Evolutionary conservation across 2,329 filamentous ascomycete species (phyloP).

Genomic region (Aaosphaeria arxii): DNA sequence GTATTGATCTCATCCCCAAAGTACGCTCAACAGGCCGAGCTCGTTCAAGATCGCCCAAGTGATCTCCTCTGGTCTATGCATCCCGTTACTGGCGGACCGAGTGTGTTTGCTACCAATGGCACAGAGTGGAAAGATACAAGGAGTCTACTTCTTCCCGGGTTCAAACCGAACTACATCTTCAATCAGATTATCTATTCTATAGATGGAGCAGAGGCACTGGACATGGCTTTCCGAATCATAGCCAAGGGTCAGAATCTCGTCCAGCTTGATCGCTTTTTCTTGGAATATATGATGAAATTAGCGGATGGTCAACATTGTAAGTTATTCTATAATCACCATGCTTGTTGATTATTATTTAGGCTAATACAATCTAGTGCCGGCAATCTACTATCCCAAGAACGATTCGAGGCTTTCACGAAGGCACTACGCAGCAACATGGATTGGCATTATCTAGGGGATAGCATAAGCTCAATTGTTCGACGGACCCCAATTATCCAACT

Average conservation of each 20-base stretch:
- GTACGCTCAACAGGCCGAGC: not conserved
- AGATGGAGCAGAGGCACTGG: not conserved
- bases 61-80: not conserved
- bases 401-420: too few relatives aligned
- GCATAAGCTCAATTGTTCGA: too few relatives aligned
- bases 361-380: not conserved
- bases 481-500: too few relatives aligned
- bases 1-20: not conserved
- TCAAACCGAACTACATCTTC: slow-evolving; percentile 1
- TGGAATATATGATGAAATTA: slow-evolving; percentile 4
- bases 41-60: not conserved
- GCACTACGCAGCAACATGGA: too few relatives aligned
- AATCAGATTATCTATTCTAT: slow-evolving; percentile 1
- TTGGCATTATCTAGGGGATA: too few relatives aligned
- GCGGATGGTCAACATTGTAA: slow-evolving; percentile 2
- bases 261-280: slow-evolving; percentile 1
- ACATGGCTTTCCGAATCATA: not conserved
- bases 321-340: too few relatives aligned
- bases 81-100: slow-evolving; percentile 1
- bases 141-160: slow-evolving; percentile 1
- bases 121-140: not conserved
- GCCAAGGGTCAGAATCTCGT: slow-evolving; percentile 1
- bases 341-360: too few relatives aligned
- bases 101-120: slow-evolving; percentile 1
- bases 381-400: too few relatives aligned